Base-by-base conservation (phyloP, 75 land plant species). In the Pseudotsuga menziesii region DNA sequence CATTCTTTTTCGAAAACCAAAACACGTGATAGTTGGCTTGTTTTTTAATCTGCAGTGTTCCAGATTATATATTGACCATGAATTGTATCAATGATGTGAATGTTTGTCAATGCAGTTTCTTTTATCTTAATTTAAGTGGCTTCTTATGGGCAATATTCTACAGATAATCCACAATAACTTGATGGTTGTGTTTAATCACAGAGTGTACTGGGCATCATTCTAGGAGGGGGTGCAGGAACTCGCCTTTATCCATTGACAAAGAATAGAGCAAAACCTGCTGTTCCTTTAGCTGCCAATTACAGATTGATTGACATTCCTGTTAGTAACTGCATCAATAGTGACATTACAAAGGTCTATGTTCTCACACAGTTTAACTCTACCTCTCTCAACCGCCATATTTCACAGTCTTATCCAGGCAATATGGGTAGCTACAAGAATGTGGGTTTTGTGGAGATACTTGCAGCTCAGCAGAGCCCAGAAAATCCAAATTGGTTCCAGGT, bases 241-340 rank as follows among this genome's bases (percentile, higher is more conserved):
- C 66, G 85, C 61, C 85, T 95, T 0, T 92, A 90, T 62, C 98
- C 98, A 48, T 72, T 95, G 72, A 95, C 98, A 56, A 95, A 91
- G 79, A 90, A 86, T 80, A 87, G 98, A 76, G 86, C 98, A 57
- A 91, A 85, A 66, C 91, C 88, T 2, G 98, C 98, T 27, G 84
- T 95, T 35, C 98, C 95, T 15, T 77, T 95, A 12, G 91, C 88
- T 16, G 98, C 91, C 36, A 92, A 91, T 61, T 95, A 95, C 61
- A 84, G 95, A 58, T 85, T 95, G 20, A 84, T 95, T 59, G 98
- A 95, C 60, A 87, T 87, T 74, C 92, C 88, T 52, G 87, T 95
- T 12, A 95, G 98, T 87, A 95, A 95, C 78, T 95, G 98, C 84
- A 89, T 95, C 69, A 90, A 92, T 80, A 95, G 93, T 61, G 89